A percentile compares a stretch with the other conserved stretches of the same genome.
These are phyloP conservation scores for Plenodomus tracheiphilus DNA, from an alignment of 2,329 filamentous ascomycete genomes.

Conservation along the genomic window DNA sequence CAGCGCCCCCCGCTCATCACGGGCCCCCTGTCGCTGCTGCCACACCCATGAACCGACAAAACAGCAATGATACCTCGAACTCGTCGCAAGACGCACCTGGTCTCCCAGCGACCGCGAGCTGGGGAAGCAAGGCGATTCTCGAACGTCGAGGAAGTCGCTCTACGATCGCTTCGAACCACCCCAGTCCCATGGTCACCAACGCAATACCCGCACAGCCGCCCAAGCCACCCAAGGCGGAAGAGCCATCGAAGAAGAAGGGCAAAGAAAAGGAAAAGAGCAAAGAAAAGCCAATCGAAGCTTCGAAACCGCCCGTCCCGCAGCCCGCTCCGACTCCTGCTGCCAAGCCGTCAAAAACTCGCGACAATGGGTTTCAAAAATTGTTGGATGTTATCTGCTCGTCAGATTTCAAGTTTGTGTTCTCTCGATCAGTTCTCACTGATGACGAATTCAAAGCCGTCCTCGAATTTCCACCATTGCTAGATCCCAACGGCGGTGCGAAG, in stretches of 20 bases:
- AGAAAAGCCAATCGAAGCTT: conserved; percentile 13
- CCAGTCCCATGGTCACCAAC: conserved; percentile 70
- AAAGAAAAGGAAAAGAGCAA: conserved; percentile 27
- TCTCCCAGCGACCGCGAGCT: conserved; percentile 90
- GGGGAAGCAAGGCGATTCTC: conserved; percentile 74
- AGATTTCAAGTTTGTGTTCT: conserved; percentile 60
- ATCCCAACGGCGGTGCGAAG: conserved; percentile 79
- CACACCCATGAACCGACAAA: conserved; percentile 69
- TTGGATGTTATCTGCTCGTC: conserved; percentile 46
- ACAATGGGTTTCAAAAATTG: conserved; percentile 40
- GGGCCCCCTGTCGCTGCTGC: conserved; percentile 57
- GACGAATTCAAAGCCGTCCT: conserved; percentile 58
- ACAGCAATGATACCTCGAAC: conserved; percentile 74
- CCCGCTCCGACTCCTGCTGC: conserved; percentile 13
- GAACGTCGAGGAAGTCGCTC: conserved; percentile 77
- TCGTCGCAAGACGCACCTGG: conserved; percentile 72
- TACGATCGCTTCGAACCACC: conserved; percentile 76
- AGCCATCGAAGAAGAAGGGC: conserved; percentile 33
- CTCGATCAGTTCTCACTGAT: conserved; percentile 42
- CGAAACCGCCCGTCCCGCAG: conserved; percentile 18
- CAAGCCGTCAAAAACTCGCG: conserved; percentile 20
- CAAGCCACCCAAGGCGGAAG: conserved; percentile 35
- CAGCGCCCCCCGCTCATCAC: conserved; percentile 55
- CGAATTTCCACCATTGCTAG: conserved; percentile 77
- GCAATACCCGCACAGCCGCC: conserved; percentile 46